A percentile compares a stretch with the other conserved stretches of the same genome.
Evolutionary conservation across 768 basidiomycete species (phyloP).

Genomic region (Mycena pura): DNA sequence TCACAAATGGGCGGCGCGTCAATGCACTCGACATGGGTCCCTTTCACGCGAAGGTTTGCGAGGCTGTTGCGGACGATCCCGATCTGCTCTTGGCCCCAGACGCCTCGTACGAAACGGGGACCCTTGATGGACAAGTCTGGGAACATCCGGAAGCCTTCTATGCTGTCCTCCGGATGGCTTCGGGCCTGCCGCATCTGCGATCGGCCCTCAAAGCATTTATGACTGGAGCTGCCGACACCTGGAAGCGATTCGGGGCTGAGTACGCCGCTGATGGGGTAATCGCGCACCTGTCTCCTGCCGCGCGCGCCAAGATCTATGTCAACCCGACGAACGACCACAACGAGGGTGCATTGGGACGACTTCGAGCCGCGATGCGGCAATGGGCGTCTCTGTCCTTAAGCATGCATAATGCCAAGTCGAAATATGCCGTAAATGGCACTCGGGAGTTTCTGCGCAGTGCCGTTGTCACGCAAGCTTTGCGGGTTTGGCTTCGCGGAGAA

Average conservation of each 20-base stretch:
- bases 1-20: not conserved
- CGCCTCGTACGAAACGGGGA: constrained; percentile 20
- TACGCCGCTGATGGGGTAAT: constrained; percentile 5
- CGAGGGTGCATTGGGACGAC: constrained; percentile 31
- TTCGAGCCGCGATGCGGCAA: constrained; percentile 1
- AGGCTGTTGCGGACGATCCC: constrained; percentile 28
- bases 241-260: constrained; percentile 36
- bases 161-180: constrained; percentile 17
- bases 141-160: constrained; percentile 28
- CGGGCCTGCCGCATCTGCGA: constrained; percentile 27
- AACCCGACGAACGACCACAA: constrained; percentile 31
- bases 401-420: not conserved
- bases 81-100: constrained; percentile 28
- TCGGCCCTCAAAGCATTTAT: constrained; percentile 31
- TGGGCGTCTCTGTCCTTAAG: not conserved
- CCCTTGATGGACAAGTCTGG: constrained; percentile 36
- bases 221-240: constrained; percentile 33
- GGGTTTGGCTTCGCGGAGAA: not conserved
- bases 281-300: not conserved
- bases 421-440: constrained; percentile 1
- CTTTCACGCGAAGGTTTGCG: constrained; percentile 30
- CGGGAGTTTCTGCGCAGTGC: not conserved
- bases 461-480: not conserved
- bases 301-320: constrained; percentile 21
- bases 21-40: constrained; percentile 36